Percentiles rank a stretch among this genome's conserved stretches.
Evolutionary conservation across 306 rosid species (phyloP).

Genomic region (Citrullus amarus): DNA sequence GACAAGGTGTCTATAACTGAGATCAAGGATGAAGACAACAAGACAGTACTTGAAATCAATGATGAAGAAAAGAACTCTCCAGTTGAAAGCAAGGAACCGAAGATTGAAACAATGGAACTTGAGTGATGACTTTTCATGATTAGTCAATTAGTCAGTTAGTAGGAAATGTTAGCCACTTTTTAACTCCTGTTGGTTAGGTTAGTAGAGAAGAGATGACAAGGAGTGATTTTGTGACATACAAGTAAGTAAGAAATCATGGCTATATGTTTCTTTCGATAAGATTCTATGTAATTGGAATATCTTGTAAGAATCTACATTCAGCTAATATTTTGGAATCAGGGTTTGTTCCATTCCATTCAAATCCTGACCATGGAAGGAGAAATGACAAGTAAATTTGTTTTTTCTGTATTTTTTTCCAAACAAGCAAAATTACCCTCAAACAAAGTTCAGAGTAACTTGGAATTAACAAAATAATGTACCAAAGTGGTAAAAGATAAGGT

Average conservation of each 20-base stretch:
- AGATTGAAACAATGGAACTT: constrained; percentile 16
- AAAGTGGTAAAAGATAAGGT: neutral
- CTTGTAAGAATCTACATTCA: neutral
- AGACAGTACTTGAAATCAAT: neutral
- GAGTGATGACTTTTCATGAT: neutral
- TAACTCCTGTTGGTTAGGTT: neutral
- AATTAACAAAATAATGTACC: neutral
- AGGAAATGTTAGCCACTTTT: constrained; percentile 3
- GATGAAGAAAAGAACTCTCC: neutral
- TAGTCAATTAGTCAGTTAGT: neutral
- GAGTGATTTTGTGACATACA: neutral
- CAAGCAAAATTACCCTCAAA: neutral
- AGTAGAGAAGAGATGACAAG: neutral
- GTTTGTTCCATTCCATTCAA: neutral
- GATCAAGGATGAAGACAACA: constrained; percentile 12
- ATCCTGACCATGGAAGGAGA: neutral
- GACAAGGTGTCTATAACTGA: neutral
- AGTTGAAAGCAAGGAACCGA: neutral
- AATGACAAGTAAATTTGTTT: neutral
- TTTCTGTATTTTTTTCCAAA: neutral
- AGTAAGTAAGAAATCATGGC: neutral
- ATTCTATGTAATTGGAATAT: neutral
- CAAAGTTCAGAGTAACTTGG: neutral
- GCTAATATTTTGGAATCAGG: neutral
- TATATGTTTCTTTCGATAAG: neutral